Evolutionary conservation across 225 moss, liverwort and hornwort species (phyloP).

Genomic region (Physcomitrium patens): DNA sequence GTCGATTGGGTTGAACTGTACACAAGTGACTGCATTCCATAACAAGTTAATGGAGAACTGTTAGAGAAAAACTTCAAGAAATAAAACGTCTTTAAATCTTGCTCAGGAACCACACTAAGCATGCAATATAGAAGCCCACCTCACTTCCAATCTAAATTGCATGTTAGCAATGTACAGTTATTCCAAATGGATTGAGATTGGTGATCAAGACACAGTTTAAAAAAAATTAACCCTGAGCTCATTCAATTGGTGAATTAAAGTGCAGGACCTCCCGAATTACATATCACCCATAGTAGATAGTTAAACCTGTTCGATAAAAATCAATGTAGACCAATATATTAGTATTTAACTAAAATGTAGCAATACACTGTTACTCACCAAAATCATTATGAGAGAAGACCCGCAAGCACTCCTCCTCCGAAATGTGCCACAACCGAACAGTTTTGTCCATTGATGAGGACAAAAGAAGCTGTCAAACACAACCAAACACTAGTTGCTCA

Average conservation of each 20-base stretch:
- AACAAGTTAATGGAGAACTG: neutral
- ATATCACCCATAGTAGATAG: conserved; percentile 1
- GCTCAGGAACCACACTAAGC: neutral
- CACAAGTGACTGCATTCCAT: conserved; percentile 79
- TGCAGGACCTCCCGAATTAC: conserved; percentile 10
- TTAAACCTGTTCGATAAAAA: neutral
- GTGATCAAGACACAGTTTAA: too few species aligned
- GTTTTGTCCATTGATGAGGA: conserved; percentile 99
- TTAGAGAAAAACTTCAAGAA: conserved; percentile 1
- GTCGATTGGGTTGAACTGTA: conserved; percentile 94
- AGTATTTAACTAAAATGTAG: neutral
- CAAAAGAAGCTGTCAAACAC: conserved; percentile 70
- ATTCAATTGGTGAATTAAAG: neutral
- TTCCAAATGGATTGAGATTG: neutral
- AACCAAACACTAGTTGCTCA: conserved; percentile 24
- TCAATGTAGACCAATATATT: neutral
- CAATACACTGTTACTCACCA: conserved; percentile 48
- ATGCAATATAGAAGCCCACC: neutral
- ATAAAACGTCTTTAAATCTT: conserved; percentile 2
- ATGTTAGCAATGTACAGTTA: neutral
- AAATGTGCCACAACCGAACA: conserved; percentile 96
- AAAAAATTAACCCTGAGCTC: neutral
- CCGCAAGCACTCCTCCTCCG: conserved; percentile 81
- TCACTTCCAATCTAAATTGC: neutral
- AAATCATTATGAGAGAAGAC: conserved; percentile 90